Evolutionary conservation across 73 alveolate genomes (phyloP).

Genomic region (Stentor roeselii): DNA sequence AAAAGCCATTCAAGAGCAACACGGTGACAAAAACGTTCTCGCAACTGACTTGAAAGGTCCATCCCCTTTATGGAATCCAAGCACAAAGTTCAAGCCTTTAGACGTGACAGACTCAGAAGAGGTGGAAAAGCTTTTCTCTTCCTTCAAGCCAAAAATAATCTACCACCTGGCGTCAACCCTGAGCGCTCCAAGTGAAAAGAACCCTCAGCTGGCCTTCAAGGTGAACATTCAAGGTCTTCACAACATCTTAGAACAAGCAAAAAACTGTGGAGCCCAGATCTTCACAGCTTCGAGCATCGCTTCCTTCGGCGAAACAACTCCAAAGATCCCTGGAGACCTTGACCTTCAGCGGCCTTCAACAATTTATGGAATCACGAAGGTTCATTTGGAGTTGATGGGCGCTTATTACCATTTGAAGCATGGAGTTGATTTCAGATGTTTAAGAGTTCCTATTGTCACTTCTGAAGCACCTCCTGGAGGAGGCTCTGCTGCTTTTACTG

Average conservation of each 20-base stretch:
- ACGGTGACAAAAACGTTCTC: conserved; percentile 9
- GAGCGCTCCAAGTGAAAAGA: conserved; percentile 49
- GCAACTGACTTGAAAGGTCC: conserved; percentile 15
- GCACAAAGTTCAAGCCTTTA: not conserved
- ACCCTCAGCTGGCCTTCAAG: conserved; percentile 40
- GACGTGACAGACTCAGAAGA: not conserved
- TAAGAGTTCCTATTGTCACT: conserved; percentile 50
- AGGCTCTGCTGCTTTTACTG: conserved; percentile 29
- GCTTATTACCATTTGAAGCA: conserved; percentile 43
- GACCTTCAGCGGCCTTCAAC: conserved; percentile 44
- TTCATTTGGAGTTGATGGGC: conserved; percentile 49
- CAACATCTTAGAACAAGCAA: conserved; percentile 50
- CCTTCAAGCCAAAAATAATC: not conserved
- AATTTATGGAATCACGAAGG: conserved; percentile 57
- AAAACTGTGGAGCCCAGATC: conserved; percentile 35
- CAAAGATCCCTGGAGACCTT: conserved; percentile 24
- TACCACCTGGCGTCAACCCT: conserved; percentile 54
- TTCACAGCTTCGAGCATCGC: conserved; percentile 51
- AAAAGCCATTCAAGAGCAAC: conserved; percentile 1
- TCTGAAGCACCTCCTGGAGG: conserved; percentile 37
- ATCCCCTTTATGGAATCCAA: not conserved
- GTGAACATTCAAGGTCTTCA: conserved; percentile 44
- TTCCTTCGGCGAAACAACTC: conserved; percentile 43
- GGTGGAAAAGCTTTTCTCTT: not conserved
- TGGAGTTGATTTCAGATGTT: conserved; percentile 55